Base-by-base conservation (phyloP, 176 grass and related monocot genomes). In the Bromus sterilis region DNA sequence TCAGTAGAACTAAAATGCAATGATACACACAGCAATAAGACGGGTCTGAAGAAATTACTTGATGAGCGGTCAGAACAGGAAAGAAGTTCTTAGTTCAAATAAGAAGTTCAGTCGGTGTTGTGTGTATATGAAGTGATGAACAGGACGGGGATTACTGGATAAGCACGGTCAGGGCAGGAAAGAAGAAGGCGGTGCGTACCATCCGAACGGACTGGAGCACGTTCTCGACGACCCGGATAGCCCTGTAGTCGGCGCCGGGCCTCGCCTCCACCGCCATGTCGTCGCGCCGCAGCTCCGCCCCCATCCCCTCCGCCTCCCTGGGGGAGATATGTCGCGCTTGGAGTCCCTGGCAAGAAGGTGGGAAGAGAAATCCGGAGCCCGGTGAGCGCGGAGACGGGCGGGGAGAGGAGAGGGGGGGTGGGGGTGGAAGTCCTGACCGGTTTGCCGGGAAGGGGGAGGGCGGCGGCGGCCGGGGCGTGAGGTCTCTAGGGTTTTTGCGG, bases 401-500 rank as follows among this genome's bases (percentile, higher is more conserved):
- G 4, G 29, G 29, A 0, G 0, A 1, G 29, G 4, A 16, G 1
- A 6, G 1, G 3, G 25, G 16, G 9, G 12, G 35, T 0, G 28
- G 2, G 16, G 13, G 0, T 3, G 46, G 39, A n/a, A 35, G 4
- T 2, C 23, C 43, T 29, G 20, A 84, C 81, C 69, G 48, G 67
- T 7, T 15, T 37, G 48, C 9, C 60, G 39, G 53, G 81, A 35
- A 74, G 86, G 28, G 74, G 42, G 1, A 5, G 40, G 64, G 65
- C 18, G 33, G 79, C 71, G 85, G 78, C 62, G 71, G 63, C 42
- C 2, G 42, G 33, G 60, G 34, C 7, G 70, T 16, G 65, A 78
- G 58, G 75, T 7, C 75, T 83, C 75, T 88, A 84, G 87, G 86
- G 87, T 89, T 89, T 88, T 60, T 69, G 68, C 72, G 31, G 46